These are phyloP conservation scores for Exserohilum rostratum DNA, from an alignment of 2,329 filamentous ascomycete genomes.

Conservation along the genomic window DNA sequence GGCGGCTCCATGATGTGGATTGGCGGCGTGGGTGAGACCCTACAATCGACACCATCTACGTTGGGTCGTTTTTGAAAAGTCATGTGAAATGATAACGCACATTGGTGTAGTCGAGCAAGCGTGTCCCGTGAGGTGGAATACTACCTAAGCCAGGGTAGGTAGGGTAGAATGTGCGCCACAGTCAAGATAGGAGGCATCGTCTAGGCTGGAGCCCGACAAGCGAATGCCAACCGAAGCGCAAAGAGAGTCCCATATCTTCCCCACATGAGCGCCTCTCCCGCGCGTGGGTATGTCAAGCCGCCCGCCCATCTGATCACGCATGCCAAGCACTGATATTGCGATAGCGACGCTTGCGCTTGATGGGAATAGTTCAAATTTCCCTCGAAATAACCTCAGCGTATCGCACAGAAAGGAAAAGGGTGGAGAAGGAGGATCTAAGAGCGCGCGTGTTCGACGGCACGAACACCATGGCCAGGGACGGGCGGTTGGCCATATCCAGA, in stretches of 20 bases:
- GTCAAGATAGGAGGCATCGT: neutral
- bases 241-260: slow-evolving; percentile 8
- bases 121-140: slow-evolving; percentile 26
- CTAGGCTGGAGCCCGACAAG: slow-evolving; percentile 9
- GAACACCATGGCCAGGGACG: neutral
- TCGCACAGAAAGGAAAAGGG: neutral
- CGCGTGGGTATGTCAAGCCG: slow-evolving; percentile 31
- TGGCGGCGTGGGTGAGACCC: slow-evolving; percentile 1
- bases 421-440: slow-evolving; percentile 2
- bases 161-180: slow-evolving; percentile 20
- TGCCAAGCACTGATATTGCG: slow-evolving; percentile 4
- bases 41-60: neutral
- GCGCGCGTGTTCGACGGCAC: slow-evolving; percentile 1
- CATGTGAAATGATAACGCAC: slow-evolving; percentile 5
- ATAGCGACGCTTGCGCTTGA: slow-evolving; percentile 8
- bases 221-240: slow-evolving; percentile 20
- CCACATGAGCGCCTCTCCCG: slow-evolving; percentile 28
- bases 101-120: slow-evolving; percentile 13
- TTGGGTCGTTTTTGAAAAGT: slow-evolving; percentile 2
- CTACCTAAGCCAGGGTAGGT: slow-evolving; percentile 34
- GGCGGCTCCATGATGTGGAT: neutral
- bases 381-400: slow-evolving; percentile 1
- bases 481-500: slow-evolving; percentile 32
- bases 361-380: neutral
- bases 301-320: slow-evolving; percentile 26